These are phyloP conservation scores for Lasiodiplodia hormozganensis DNA, from an alignment of 2,329 filamentous ascomycete genomes.

Conservation along the genomic window DNA sequence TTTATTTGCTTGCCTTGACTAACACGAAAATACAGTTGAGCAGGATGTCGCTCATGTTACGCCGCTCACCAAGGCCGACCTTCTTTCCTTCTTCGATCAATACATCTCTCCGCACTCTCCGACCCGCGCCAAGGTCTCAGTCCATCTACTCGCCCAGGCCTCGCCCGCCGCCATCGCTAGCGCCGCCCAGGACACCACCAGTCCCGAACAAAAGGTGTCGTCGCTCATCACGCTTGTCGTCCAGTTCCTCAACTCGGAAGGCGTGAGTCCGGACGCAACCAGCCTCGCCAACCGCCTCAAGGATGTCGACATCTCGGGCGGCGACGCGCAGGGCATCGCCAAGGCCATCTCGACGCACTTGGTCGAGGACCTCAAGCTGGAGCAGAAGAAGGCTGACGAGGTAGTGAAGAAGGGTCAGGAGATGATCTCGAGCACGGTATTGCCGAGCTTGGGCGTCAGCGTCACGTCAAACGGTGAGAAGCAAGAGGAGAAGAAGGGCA, in stretches of 20 bases:
- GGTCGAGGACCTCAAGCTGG: slow-evolving; percentile 51
- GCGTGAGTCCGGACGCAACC: slow-evolving; percentile 51
- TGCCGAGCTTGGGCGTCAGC: slow-evolving; percentile 55
- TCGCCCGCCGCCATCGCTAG: slow-evolving; percentile 45
- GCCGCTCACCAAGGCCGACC: slow-evolving; percentile 76
- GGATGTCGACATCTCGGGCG: slow-evolving; percentile 52
- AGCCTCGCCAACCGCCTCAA: slow-evolving; percentile 54
- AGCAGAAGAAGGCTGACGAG: slow-evolving; percentile 56
- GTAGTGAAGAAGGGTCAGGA: slow-evolving; percentile 59
- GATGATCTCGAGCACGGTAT: slow-evolving; percentile 53
- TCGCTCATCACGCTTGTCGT: slow-evolving; percentile 45
- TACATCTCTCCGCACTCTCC: slow-evolving; percentile 78
- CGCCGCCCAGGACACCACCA: slow-evolving; percentile 34
- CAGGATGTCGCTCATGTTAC: slow-evolving; percentile 79
- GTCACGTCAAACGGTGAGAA: slow-evolving; percentile 31
- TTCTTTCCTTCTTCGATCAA: slow-evolving; percentile 78
- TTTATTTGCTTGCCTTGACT: slow-evolving; percentile 3
- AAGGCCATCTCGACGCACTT: slow-evolving; percentile 59
- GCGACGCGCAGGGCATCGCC: slow-evolving; percentile 57
- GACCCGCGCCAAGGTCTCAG: slow-evolving; percentile 78
- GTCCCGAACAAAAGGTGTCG: slow-evolving; percentile 51
- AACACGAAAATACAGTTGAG: slow-evolving; percentile 59
- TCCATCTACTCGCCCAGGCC: slow-evolving; percentile 81
- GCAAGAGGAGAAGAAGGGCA: slow-evolving; percentile 44
- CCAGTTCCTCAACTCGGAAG: slow-evolving; percentile 57